phyloP scores from a whole-genome alignment of 2,329 filamentous ascomycete species.

The Clonostachys sp. region DNA sequence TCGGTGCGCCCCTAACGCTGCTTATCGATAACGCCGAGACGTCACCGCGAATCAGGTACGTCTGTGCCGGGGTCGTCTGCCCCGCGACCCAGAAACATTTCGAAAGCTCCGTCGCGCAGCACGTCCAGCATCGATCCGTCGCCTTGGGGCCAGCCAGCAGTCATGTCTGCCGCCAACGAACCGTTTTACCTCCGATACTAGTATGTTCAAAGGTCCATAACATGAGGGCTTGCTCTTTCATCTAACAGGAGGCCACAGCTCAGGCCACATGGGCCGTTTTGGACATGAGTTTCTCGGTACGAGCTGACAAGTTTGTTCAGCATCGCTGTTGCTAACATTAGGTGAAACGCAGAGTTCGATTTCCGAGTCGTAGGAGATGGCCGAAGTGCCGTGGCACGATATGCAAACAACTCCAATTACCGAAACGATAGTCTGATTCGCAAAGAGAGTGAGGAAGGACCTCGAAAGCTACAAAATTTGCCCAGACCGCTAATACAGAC shows the following conservation, averaged over 20 bases:
- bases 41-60: too few species aligned
- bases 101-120: too few species aligned
- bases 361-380: conserved; percentile 91
- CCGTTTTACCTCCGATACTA: conserved; percentile 97
- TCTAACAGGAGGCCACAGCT: conserved; percentile 51
- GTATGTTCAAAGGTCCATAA: conserved; percentile 50
- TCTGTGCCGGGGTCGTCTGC: too few species aligned
- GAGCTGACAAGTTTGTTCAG: neutral
- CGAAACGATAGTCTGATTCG: conserved; percentile 96
- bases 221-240: neutral
- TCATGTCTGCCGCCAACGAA: conserved; percentile 66
- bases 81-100: too few species aligned
- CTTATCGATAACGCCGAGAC: too few species aligned
- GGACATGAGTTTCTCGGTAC: conserved; percentile 95
- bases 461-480: neutral
- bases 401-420: conserved; percentile 99
- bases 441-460: conserved; percentile 83
- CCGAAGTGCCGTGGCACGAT: conserved; percentile 86
- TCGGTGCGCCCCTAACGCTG: too few species aligned
- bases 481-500: neutral
- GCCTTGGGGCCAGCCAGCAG: conserved; percentile 3
- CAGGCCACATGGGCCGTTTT: conserved; percentile 93
- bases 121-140: too few species aligned
- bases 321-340: neutral
- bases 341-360: conserved; percentile 74